Evolutionary conservation across 345 rosid genomes (phyloP).

Genomic region (Eucalyptus camaldulensis): DNA sequence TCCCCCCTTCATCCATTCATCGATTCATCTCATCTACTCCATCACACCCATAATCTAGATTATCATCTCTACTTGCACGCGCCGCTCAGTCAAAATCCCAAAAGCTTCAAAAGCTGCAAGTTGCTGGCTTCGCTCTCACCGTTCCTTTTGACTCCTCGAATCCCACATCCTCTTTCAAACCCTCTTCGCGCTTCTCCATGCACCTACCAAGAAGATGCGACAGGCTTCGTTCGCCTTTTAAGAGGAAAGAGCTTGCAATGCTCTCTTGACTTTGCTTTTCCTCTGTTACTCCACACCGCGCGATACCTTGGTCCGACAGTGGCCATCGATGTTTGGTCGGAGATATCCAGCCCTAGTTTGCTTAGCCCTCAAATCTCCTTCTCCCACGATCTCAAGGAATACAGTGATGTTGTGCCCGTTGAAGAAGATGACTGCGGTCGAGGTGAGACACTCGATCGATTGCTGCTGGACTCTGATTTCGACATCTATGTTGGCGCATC

Average conservation of each 20-base stretch:
- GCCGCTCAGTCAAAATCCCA: background rate
- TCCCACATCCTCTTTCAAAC: background rate
- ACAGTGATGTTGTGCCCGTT: conserved; percentile 6
- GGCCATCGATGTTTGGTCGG: too few species aligned
- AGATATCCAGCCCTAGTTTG: conserved; percentile 6
- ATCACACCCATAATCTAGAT: background rate
- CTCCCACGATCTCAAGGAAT: conserved; percentile 45
- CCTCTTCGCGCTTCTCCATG: conserved; percentile 8
- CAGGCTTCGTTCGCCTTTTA: too few species aligned
- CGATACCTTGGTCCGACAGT: too few species aligned
- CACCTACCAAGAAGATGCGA: too few species aligned
- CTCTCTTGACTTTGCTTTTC: too few species aligned
- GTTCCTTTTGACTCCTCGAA: conserved; percentile 5
- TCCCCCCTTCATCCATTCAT: background rate
- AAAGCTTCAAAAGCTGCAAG: conserved; percentile 24
- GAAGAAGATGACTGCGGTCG: conserved; percentile 11
- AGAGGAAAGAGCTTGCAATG: too few species aligned
- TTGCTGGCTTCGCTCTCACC: conserved; percentile 25
- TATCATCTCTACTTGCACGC: background rate
- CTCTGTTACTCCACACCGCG: too few species aligned
- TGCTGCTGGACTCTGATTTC: conserved; percentile 32
- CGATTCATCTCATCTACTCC: background rate
- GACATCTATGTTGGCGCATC: conserved; percentile 13
- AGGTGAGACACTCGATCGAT: conserved; percentile 35
- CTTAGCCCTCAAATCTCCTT: conserved; percentile 68